phyloP scores from a whole-genome alignment of 345 rosid genomes.

The Clausena lansium region DNA sequence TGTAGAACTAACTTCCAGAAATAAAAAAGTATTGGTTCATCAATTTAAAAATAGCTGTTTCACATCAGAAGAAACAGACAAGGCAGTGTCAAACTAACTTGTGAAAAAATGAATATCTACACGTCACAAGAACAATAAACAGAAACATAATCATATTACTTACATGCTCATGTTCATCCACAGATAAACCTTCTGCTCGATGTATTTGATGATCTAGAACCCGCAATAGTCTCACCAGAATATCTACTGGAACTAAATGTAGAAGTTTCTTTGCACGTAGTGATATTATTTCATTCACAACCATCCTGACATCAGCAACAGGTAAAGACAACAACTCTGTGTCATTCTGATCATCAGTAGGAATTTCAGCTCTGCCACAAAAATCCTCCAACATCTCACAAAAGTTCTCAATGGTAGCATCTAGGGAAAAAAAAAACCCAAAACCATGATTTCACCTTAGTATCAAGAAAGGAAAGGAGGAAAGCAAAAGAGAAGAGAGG shows the following conservation, averaged over 20 bases:
- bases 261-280: slow-evolving; percentile 77
- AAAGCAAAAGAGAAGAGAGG: neutral
- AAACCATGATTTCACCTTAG: slow-evolving; percentile 10
- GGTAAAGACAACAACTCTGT: slow-evolving; percentile 80
- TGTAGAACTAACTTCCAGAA: slow-evolving; percentile 2
- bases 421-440: slow-evolving; percentile 32
- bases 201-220: slow-evolving; percentile 95
- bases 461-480: slow-evolving; percentile 5
- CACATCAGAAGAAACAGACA: neutral
- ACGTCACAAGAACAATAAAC: neutral
- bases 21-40: neutral
- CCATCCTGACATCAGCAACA: slow-evolving; percentile 59
- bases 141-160: slow-evolving; percentile 28
- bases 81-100: neutral
- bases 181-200: slow-evolving; percentile 90
- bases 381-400: slow-evolving; percentile 79
- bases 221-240: slow-evolving; percentile 63
- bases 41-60: neutral
- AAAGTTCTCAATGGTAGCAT: slow-evolving; percentile 61
- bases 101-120: neutral
- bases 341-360: slow-evolving; percentile 82
- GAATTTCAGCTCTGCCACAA: slow-evolving; percentile 76
- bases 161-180: slow-evolving; percentile 70
- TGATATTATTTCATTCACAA: slow-evolving; percentile 77
- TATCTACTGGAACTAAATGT: slow-evolving; percentile 82